Base-by-base conservation (phyloP, 345 rosid genomes). In the Corchorus capsularis region DNA sequence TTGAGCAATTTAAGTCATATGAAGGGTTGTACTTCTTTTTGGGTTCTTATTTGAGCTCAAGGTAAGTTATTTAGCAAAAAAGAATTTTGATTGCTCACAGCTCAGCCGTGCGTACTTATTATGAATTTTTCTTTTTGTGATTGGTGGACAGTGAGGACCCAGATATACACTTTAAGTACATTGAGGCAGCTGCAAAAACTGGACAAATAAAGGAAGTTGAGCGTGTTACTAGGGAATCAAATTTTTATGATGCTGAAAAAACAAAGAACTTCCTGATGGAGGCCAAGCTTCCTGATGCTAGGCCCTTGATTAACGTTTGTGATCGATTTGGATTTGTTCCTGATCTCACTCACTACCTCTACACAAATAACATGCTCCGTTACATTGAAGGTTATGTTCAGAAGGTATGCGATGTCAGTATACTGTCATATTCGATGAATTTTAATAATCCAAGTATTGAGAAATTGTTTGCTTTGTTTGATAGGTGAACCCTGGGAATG, bases 311-410 rank as follows among this genome's bases (percentile, higher is more conserved):
- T 76, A 95, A 95, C 90, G 98, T 96, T 75, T 96, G 99, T 71
- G 99, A 96, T 75, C 98, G 99, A 17, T 96, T 94, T 83, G 96
- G 99, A 63, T 96, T 85, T 86, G 99, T 94, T 73, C 94, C 97
- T 39, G 99, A 94, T 82, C 94, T 96, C 61, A 96, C 97, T 9
- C 99, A 94, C 85, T 94, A 96, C 87, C 95, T 96, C 17, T 96
- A 96, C 87, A 67, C 94, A 66, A 96, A 81, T 83, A 93, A 89
- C 85, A 85, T 87, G 99, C 98, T 92, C 61, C 99, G 99, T 1
- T 96, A 96, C 78, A 94, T 96, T 81, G 99, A 96, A 85, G 99
- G 99, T 75, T 96, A 96, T 82, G 98, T 92, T 60, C 99, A 96
- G 82, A 96, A 96, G 99, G 99, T 96, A 87, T 56, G 75, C 10